Conservation (phyloP, 306 rosid species). For the Cucurbita maxima region DNA sequence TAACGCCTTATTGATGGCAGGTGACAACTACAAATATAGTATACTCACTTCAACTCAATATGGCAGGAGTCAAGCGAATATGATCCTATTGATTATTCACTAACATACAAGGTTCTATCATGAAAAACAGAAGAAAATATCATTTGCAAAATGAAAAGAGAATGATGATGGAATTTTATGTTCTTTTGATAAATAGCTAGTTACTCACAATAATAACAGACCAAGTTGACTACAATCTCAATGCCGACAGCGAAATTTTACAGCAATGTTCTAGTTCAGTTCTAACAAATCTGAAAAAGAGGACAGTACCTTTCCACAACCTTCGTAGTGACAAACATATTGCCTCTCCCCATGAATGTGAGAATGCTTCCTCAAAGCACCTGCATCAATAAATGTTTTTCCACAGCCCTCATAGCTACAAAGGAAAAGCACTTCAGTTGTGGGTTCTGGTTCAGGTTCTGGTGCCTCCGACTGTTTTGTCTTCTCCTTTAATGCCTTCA, state of each 20-base stretch:
- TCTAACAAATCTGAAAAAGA: background rate
- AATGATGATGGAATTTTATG: background rate
- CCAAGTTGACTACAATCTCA: background rate
- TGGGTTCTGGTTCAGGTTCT: conserved; percentile 94
- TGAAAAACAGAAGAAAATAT: background rate
- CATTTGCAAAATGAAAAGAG: background rate
- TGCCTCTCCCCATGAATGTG: conserved; percentile 97
- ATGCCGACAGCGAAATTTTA: background rate
- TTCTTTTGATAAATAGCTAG: background rate
- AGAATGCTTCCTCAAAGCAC: conserved; percentile 95
- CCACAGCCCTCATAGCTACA: conserved; percentile 96
- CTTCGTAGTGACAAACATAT: conserved; percentile 69
- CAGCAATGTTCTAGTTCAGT: background rate
- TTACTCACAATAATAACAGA: background rate
- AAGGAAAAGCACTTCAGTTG: conserved; percentile 93
- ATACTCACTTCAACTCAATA: background rate
- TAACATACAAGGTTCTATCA: background rate
- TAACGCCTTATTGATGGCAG: background rate
- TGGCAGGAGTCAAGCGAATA: background rate
- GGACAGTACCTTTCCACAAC: conserved; percentile 80
- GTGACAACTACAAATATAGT: background rate
- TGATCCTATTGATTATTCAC: background rate
- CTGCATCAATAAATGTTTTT: conserved; percentile 92
- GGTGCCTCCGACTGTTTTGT: conserved; percentile 46
- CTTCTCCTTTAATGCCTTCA: conserved; percentile 59